Conservation (phyloP, 1,139 yeast species). For the Torulaspora globosa region DNA sequence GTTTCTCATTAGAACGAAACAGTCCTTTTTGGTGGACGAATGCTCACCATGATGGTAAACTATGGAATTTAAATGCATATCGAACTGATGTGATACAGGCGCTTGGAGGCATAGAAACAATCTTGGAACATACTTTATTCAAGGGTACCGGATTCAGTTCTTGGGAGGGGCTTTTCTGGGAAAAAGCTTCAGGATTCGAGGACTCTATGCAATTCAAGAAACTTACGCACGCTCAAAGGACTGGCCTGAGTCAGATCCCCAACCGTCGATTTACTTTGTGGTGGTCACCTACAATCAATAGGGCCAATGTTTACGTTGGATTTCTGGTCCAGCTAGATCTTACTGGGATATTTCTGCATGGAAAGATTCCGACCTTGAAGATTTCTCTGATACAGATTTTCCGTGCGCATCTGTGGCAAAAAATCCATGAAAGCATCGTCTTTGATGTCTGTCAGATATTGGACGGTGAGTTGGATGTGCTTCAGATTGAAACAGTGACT, state of each 20-base stretch:
- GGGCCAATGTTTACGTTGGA: slow-evolving; percentile 98
- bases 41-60: slow-evolving; percentile 87
- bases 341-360: slow-evolving; percentile 95
- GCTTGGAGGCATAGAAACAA: slow-evolving; percentile 94
- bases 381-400: slow-evolving; percentile 93
- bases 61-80: slow-evolving; percentile 91
- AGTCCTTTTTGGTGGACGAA: slow-evolving; percentile 98
- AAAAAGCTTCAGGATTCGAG: slow-evolving; percentile 93
- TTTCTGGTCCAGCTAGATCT: slow-evolving; percentile 92
- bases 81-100: slow-evolving; percentile 97
- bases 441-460: slow-evolving; percentile 90
- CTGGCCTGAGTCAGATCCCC: slow-evolving; percentile 96
- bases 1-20: slow-evolving; percentile 62
- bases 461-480: slow-evolving; percentile 78
- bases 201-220: slow-evolving; percentile 92
- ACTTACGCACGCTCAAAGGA: slow-evolving; percentile 93
- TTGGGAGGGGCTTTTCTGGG: slow-evolving; percentile 99
- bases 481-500: slow-evolving; percentile 81
- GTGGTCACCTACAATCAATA: slow-evolving; percentile 99
- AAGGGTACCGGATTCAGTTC: slow-evolving; percentile 96
- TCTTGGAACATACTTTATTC: slow-evolving; percentile 89
- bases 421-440: slow-evolving; percentile 92
- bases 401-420: slow-evolving; percentile 98
- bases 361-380: slow-evolving; percentile 94
- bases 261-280: slow-evolving; percentile 94